phyloP scores from a whole-genome alignment of 805 yeast genomes.

The Saccharomycopsis sp. region DNA sequence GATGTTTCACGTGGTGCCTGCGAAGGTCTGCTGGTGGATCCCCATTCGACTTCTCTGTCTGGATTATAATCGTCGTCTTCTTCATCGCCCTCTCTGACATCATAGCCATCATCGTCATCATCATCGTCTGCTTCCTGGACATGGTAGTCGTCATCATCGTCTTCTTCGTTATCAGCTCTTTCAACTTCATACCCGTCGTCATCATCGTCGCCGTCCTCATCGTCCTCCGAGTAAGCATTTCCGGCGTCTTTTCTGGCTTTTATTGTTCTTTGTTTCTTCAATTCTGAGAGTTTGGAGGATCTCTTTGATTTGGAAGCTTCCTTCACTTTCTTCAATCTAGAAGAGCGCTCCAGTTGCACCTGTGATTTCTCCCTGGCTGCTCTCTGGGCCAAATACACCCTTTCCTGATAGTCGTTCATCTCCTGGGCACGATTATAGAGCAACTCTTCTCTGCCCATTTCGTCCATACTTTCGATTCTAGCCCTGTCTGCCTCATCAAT shows the following conservation, averaged over 20 bases:
- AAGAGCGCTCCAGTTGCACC: constrained; percentile 37
- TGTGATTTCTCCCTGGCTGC: constrained; percentile 37
- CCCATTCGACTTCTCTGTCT: constrained; percentile 42
- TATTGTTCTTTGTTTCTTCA: constrained; percentile 67
- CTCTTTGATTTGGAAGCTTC: constrained; percentile 29
- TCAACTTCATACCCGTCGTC: constrained; percentile 37
- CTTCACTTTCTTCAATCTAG: constrained; percentile 28
- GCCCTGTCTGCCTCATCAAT: constrained; percentile 72
- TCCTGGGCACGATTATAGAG: constrained; percentile 90
- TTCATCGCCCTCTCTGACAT: constrained; percentile 27
- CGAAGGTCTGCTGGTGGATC: constrained; percentile 18
- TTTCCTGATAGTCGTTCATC: constrained; percentile 80
- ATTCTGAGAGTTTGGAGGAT: constrained; percentile 54
- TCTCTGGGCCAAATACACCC: constrained; percentile 74
- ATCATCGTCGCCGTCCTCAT: constrained; percentile 17
- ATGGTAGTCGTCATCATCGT: constrained; percentile 34
- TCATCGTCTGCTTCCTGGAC: constrained; percentile 35
- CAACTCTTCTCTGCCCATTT: constrained; percentile 84
- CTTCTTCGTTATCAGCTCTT: constrained; percentile 41
- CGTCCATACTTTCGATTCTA: constrained; percentile 62
- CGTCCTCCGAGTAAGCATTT: constrained; percentile 38
- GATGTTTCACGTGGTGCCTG: constrained; percentile 24
- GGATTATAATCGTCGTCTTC: constrained; percentile 35
- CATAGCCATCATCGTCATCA: constrained; percentile 32
- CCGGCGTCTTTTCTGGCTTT: constrained; percentile 37